These are phyloP conservation scores for Microdochium paspali DNA, from an alignment of 2,329 filamentous ascomycete genomes.

Conservation along the genomic window DNA sequence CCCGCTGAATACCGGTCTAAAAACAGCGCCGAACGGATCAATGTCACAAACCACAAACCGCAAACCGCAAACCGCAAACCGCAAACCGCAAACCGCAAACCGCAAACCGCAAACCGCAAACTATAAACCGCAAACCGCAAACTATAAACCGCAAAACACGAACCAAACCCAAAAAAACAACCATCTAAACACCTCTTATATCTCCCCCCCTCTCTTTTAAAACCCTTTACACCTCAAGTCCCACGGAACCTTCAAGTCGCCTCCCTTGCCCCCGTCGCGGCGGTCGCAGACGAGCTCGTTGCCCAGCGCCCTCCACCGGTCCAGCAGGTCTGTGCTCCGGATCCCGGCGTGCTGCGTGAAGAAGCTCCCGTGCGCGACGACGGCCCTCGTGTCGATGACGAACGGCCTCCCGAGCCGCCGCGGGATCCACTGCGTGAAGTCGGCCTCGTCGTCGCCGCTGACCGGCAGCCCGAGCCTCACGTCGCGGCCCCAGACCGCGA, in stretches of 20 bases:
- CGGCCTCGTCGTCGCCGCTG: slow-evolving; percentile 35
- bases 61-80: too few species aligned
- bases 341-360: slow-evolving; percentile 29
- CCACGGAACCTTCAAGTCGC: slow-evolving; percentile 15
- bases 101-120: too few species aligned
- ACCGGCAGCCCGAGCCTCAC: slow-evolving; percentile 34
- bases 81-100: too few species aligned
- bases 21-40: too few species aligned
- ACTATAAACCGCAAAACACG: background rate
- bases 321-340: slow-evolving; percentile 43
- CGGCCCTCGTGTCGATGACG: slow-evolving; percentile 41
- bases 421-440: slow-evolving; percentile 28
- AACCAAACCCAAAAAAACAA: background rate
- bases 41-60: too few species aligned
- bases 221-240: slow-evolving; percentile 15
- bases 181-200: too few species aligned
- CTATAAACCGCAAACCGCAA: too few species aligned
- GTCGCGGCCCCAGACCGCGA: slow-evolving; percentile 41
- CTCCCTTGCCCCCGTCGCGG: too few species aligned
- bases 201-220: background rate
- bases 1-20: too few species aligned
- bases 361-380: slow-evolving; percentile 45
- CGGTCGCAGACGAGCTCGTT: slow-evolving; percentile 45
- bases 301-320: slow-evolving; percentile 42
- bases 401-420: slow-evolving; percentile 28